Base-by-base conservation (phyloP, 306 rosid species). In the Prosopis cineraria region DNA sequence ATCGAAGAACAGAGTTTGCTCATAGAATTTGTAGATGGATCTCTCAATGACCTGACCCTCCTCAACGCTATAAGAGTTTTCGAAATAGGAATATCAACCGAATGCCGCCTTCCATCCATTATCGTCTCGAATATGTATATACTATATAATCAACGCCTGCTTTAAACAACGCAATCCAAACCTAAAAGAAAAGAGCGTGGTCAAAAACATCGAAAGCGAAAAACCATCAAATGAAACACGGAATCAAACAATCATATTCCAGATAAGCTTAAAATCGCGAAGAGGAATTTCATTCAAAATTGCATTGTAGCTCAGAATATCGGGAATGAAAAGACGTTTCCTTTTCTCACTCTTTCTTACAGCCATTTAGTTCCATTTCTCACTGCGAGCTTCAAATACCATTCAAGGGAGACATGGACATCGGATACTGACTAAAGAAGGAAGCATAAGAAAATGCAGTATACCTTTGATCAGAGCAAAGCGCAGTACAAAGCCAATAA, bases 41-140 rank as follows among this genome's bases (percentile, higher is more conserved):
- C 98, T 83, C 95, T 91, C 80, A 93, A 71, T 70, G 98, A 93
- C 90, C 92, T 85, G 43, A 93, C 97, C 67, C 97, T 91, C 93
- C 95, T 81, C 84, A 93, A 74, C 43, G 93, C 93, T 17, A 84
- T 88, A 7, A 93, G 92, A 74, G 98, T 76, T 50, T 85, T 93
- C 1, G 97, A 89, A 53, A 93, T 93, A 12, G 98, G 98, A 83
- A 91, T 62, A 83, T 93, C 98, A 55, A 91, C 91, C 3, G 97
- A 93, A 82, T 93, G 98, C 56, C 97, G 84, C 81, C 95, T 80
- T 36, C 90, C 97, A 45, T 93, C 97, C 91, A 78, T 91, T 88
- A 80, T 86, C 50, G 8, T 53, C 77, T 76, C 12, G 10, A 70
- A 43, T 69, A 58, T 20, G 34, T 72, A 65, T 20, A 22, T 12